Base-by-base conservation (phyloP, 2,329 filamentous ascomycete species). In the Cryphonectria japonica region DNA sequence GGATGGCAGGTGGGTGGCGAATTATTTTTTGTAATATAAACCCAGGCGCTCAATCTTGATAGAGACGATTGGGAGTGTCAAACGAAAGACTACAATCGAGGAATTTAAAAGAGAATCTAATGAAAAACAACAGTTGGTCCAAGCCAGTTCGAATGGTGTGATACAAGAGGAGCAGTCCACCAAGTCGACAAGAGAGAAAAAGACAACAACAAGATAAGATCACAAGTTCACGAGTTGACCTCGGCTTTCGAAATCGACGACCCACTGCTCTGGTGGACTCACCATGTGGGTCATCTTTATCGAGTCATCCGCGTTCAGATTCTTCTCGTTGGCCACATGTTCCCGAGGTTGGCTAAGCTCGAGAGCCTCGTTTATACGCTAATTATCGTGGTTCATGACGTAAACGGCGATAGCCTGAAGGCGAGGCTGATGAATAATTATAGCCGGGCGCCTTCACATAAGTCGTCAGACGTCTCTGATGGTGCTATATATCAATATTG, bases 161-260 rank as follows among this genome's bases (percentile, higher is more conserved):
- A 34, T 54, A 68, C 50, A 62, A 43, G 19, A 22, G 19, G 34
- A 62, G 19, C 60, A 37, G 57, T 29, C 9, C 57, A 39, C 37
- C 26, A 32, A 34, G 54, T 26, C 54, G 54, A 59, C 60, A 39
- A 61, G 37, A 32, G 14, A 34, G 22, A n/a, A 37, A 50, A 37
- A 41, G 61, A 50, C 61, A 63, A 70, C 68, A 46, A 69, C 61
- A 46, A 69, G 66, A 69, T 61, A 70, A 61, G 71, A 74, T 37
- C 34, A 68, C 66, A 43, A 22, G 26, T 43, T n/a, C n/a, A 54
- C 57, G 54, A 67, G 19, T 39, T 39, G 62, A 72, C 69, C 71
- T 68, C 65, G 68, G 68, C 69, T 70, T 60, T 64, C 46, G 41
- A 66, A 29, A 16, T 37, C 67, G 43, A 37, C n/a, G 70, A 66